These are phyloP conservation scores for Anisodus tanguticus DNA, from an alignment of 257 asterid species.

Conservation along the genomic window DNA sequence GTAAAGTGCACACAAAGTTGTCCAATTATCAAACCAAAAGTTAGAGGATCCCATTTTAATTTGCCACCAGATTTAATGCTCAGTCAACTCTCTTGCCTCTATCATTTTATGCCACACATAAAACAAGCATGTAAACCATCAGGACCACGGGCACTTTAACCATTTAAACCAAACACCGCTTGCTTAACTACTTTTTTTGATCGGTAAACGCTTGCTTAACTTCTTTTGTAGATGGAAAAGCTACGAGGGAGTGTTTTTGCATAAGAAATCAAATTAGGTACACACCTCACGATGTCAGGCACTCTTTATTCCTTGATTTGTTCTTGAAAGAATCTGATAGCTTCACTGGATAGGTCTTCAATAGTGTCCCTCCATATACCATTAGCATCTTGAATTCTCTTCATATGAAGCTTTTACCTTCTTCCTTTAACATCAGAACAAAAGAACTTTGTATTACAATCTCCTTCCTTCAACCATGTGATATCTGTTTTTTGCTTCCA, in stretches of 20 bases:
- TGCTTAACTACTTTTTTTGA: not conserved
- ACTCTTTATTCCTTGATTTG: not conserved
- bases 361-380: not conserved
- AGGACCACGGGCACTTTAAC: not conserved
- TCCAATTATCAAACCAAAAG: not conserved
- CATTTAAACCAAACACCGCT: not conserved
- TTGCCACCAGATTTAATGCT: not conserved
- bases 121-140: not conserved
- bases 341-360: not conserved
- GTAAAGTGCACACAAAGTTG: not conserved
- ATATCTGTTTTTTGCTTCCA: not conserved
- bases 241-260: not conserved
- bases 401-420: not conserved
- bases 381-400: not conserved
- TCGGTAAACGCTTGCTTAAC: not conserved
- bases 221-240: not conserved
- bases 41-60: not conserved
- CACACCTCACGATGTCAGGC: not conserved
- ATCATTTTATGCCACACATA: not conserved
- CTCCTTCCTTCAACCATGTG: not conserved
- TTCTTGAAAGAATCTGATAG: not conserved
- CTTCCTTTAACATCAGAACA: not conserved
- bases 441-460: not conserved
- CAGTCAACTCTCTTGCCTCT: not conserved
- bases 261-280: not conserved